Percentiles rank a stretch among this genome's conserved stretches.
Conservation (phyloP, 1,284 basidiomycete genomes). For the Volvariella volvacea region DNA sequence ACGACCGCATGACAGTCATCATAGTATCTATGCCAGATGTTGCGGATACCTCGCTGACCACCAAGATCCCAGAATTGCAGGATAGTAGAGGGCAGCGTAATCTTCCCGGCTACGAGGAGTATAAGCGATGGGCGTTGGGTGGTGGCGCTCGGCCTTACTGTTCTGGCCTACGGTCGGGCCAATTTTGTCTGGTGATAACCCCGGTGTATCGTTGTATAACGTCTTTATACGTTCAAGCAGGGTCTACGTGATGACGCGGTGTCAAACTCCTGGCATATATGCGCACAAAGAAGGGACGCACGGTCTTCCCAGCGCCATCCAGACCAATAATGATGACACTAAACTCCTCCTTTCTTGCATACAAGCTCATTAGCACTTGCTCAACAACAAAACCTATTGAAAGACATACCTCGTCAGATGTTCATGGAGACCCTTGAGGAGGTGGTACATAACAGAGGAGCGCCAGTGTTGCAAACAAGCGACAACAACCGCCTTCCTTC, state of each 20-base stretch:
- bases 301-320: conserved; percentile 89
- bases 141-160: conserved; percentile 43
- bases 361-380: background rate
- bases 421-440: conserved; percentile 84
- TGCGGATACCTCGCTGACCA: conserved; percentile 85
- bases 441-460: conserved; percentile 69
- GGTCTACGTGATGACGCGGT: conserved; percentile 44
- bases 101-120: conserved; percentile 69
- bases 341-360: conserved; percentile 81
- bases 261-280: conserved; percentile 3
- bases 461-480: conserved; percentile 18
- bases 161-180: conserved; percentile 94
- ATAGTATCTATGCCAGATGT: conserved; percentile 91
- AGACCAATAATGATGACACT: conserved; percentile 89
- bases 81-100: conserved; percentile 84
- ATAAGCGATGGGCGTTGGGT: background rate
- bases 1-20: conserved; percentile 92
- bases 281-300: conserved; percentile 26
- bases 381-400: background rate
- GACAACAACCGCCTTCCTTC: conserved; percentile 10
- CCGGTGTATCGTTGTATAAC: conserved; percentile 79
- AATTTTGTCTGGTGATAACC: conserved; percentile 83
- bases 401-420: conserved; percentile 73
- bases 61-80: conserved; percentile 94
- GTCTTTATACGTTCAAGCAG: conserved; percentile 91